A percentile compares a stretch with the other conserved stretches of the same genome.
Evolutionary conservation across 1,139 yeast genomes (phyloP).

Genomic region (Geotrichum australiense): DNA sequence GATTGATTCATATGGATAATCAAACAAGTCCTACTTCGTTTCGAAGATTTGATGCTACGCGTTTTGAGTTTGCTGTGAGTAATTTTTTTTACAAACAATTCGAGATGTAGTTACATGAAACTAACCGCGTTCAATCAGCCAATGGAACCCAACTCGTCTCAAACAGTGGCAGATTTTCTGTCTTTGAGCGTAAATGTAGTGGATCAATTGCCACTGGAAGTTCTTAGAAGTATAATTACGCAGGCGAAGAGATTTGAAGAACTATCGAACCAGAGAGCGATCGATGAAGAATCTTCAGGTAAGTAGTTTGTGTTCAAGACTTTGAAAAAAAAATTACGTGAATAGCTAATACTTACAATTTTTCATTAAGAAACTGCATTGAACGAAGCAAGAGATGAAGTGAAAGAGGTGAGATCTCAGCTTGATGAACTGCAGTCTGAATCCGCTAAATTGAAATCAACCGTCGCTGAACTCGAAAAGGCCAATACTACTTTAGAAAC

Average conservation of each 20-base stretch:
- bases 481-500: conserved; percentile 29
- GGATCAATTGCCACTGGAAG: conserved; percentile 23
- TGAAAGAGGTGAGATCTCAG: conserved; percentile 34
- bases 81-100: too few relatives aligned
- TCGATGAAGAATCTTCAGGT: conserved; percentile 40
- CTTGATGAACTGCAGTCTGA: conserved; percentile 27
- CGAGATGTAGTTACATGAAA: too few relatives aligned
- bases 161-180: too few relatives aligned
- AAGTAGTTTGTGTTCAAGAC: conserved; percentile 14
- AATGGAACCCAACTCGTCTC: too few relatives aligned
- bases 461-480: conserved; percentile 30
- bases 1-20: too few relatives aligned
- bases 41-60: too few relatives aligned
- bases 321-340: background rate
- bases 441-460: conserved; percentile 32
- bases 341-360: background rate
- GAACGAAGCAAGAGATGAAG: conserved; percentile 36
- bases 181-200: conserved; percentile 23
- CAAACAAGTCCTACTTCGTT: too few relatives aligned
- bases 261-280: conserved; percentile 45
- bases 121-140: too few relatives aligned
- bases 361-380: conserved; percentile 45
- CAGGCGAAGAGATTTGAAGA: conserved; percentile 46
- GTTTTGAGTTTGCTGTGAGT: too few relatives aligned
- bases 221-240: conserved; percentile 35